phyloP scores from a whole-genome alignment of 176 grass and related monocot genomes.

The Cocos nucifera region DNA sequence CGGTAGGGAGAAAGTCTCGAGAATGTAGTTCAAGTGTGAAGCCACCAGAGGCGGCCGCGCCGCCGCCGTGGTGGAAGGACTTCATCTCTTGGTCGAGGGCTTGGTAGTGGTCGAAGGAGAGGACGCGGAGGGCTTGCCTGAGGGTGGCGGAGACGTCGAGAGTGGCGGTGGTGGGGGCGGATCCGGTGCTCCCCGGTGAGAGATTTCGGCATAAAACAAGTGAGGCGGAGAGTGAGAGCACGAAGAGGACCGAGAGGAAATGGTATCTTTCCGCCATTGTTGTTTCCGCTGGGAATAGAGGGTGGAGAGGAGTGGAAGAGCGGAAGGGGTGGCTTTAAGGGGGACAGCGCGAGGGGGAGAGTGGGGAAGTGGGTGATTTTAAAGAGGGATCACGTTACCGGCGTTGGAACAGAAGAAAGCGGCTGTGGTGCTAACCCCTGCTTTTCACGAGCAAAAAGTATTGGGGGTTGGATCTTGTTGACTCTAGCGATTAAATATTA shows the following conservation, averaged over 20 bases:
- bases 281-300: neutral
- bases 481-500: too few relatives aligned
- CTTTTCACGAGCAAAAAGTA: too few relatives aligned
- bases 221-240: neutral
- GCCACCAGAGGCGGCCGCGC: neutral
- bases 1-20: slow-evolving; percentile 49
- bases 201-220: slow-evolving; percentile 15
- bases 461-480: too few relatives aligned
- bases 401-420: too few relatives aligned
- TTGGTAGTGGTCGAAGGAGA: slow-evolving; percentile 31
- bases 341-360: too few relatives aligned
- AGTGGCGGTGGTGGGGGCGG: slow-evolving; percentile 19
- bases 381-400: too few relatives aligned
- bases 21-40: slow-evolving; percentile 47
- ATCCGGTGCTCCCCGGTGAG: neutral
- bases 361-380: too few relatives aligned
- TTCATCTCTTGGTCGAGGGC: slow-evolving; percentile 23
- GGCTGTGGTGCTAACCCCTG: too few relatives aligned
- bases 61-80: slow-evolving; percentile 6
- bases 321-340: too few relatives aligned
- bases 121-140: slow-evolving; percentile 36
- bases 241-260: slow-evolving; percentile 17
- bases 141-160: slow-evolving; percentile 51
- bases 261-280: slow-evolving; percentile 9
- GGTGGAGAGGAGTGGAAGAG: too few relatives aligned